Evolutionary conservation across 148 eudicot species (phyloP), one percentile per base, ranked within the genome.

Genomic region (Cornus kousa): DNA sequence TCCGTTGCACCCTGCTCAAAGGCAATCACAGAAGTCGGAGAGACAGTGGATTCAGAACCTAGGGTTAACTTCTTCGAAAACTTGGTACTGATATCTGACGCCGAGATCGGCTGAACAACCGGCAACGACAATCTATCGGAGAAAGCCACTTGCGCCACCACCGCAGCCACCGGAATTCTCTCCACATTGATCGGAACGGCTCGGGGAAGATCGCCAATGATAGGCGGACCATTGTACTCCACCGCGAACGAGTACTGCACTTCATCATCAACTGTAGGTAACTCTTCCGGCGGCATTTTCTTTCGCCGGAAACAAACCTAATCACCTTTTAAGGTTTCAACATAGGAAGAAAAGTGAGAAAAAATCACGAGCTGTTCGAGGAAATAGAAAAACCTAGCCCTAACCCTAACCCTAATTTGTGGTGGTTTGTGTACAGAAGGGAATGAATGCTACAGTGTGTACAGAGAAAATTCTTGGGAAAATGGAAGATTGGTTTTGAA

Each of bases 161-260:
- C 88, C 7, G 95, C 81, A 37, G 99, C 99, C 67, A 94, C 90
- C 11, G 99, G 99, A 80, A 96, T 92, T 32, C 84, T 86, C 60
- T 86, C 87, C 28, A 94, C 90, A 78, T 89, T 84, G 73, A 96
- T 91, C 1, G 99, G 99, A 46, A 92, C 78, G 3, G 98, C 99
- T 77, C 90, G 86, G n/a, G 99, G 99, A 75, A 96, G 89, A 50
- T 86, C 89, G 24, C 72, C 84, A 28, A 85, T 76, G 64, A 96
- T 84, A 59, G 99, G 99, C 33, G 99, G 97, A 33, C 99, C 99
- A 79, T 89, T 72, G 75, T 96, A 96, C 87, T 94, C 98, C 88
- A 90, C 72, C 7, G 99, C 99, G 82, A 91, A 85, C 14, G 92
- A 86, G 78, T 84, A 93, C 72, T 92, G 90, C 20, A 79, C 83